phyloP scores from a whole-genome alignment of 768 basidiomycete genomes.

The Pisolithus sp. region DNA sequence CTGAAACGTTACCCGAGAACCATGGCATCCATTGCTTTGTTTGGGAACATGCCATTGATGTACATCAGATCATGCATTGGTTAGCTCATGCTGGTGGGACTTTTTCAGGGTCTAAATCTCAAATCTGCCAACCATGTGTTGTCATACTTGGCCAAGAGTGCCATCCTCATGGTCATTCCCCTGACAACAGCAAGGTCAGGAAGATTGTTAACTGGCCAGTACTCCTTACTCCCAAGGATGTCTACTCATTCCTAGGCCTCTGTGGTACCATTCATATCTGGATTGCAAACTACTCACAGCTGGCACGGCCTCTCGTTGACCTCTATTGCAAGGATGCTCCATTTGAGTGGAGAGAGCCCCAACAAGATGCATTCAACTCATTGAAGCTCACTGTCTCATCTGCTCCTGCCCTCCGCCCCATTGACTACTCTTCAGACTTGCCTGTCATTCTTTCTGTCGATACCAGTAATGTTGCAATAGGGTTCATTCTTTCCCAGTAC shows the following conservation, averaged over 20 bases:
- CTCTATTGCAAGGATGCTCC: constrained; percentile 21
- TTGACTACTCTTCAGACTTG: not conserved
- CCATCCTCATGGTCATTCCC: constrained; percentile 28
- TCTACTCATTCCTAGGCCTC: constrained; percentile 25
- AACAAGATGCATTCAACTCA: constrained; percentile 6
- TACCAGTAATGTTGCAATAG: constrained; percentile 27
- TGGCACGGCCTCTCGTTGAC: constrained; percentile 16
- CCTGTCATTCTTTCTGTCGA: constrained; percentile 13
- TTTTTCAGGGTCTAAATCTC: constrained; percentile 31
- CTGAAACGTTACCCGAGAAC: constrained; percentile 23
- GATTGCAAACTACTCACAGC: constrained; percentile 21
- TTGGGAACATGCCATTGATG: too few species aligned
- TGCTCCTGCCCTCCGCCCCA: constrained; percentile 5
- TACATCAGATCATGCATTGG: too few species aligned
- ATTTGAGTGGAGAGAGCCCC: constrained; percentile 15
- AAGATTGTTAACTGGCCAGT: constrained; percentile 29
- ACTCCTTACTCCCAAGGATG: constrained; percentile 9
- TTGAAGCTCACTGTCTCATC: constrained; percentile 17
- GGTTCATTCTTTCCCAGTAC: constrained; percentile 21
- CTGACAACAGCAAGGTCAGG: constrained; percentile 15
- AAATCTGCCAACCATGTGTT: too few species aligned
- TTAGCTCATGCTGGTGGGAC: constrained; percentile 27
- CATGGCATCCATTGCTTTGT: too few species aligned
- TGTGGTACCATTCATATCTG: constrained; percentile 22
- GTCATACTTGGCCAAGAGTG: constrained; percentile 39